Percentiles rank a stretch among this genome's conserved stretches.
phyloP scores from a whole-genome alignment of 1,139 yeast species.

The Entelexis sorbosivorans region DNA sequence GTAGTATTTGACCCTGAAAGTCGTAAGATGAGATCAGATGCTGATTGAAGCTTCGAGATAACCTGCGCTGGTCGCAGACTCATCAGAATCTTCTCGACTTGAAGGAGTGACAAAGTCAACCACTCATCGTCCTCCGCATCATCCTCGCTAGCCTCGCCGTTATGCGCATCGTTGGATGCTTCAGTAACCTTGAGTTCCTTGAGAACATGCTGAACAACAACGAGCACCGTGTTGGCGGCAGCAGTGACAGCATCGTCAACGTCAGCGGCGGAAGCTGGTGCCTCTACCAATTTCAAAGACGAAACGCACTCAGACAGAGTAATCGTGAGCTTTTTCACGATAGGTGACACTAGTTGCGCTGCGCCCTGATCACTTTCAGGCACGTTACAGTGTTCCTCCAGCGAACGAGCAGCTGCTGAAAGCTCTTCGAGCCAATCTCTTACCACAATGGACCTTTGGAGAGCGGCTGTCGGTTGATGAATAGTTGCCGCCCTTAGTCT shows the following conservation, averaged over 20 bases:
- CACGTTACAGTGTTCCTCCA: neutral
- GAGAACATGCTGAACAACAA: conserved; percentile 51
- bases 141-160: conserved; percentile 39
- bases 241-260: neutral
- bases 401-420: neutral
- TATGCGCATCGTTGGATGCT: conserved; percentile 21
- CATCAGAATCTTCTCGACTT: conserved; percentile 3
- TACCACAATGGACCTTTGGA: neutral
- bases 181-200: neutral
- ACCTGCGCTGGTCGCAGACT: conserved; percentile 7
- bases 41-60: neutral
- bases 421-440: neutral
- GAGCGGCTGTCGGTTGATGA: neutral
- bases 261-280: neutral
- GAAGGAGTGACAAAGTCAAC: conserved; percentile 34
- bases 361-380: neutral
- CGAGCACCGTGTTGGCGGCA: conserved; percentile 49
- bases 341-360: neutral
- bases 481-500: neutral
- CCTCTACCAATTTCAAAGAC: neutral
- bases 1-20: neutral
- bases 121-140: conserved; percentile 45
- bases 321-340: neutral
- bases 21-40: neutral
- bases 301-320: neutral